These are phyloP conservation scores for Blastocystis hominis DNA, from an alignment of 352 stramenopile species.

Conservation along the genomic window DNA sequence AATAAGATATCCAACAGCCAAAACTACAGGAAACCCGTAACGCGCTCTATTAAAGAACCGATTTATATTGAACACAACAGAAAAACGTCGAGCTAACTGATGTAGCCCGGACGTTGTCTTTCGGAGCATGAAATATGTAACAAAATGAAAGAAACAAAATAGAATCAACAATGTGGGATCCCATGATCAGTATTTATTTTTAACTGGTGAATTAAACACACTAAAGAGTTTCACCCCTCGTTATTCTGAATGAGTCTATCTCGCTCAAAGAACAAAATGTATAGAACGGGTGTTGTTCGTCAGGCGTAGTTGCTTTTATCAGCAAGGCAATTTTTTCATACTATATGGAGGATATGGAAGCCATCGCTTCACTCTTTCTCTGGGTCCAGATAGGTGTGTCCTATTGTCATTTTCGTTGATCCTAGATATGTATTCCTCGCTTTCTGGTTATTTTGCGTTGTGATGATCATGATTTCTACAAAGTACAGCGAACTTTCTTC, in stretches of 20 bases:
- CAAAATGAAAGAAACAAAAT: too few relatives aligned
- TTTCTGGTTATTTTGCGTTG: background rate
- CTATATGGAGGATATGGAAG: background rate
- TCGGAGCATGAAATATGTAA: too few relatives aligned
- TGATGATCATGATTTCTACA: background rate
- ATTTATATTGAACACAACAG: background rate
- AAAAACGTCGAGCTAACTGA: background rate
- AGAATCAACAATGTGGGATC: background rate
- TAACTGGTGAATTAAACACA: background rate
- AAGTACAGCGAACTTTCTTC: background rate
- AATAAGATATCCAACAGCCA: background rate
- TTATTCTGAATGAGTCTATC: background rate
- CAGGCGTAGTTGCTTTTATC: background rate
- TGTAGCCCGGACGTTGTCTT: background rate
- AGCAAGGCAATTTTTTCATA: background rate
- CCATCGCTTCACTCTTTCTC: background rate
- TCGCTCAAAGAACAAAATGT: background rate
- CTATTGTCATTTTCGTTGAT: background rate
- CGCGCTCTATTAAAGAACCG: background rate
- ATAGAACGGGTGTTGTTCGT: too few relatives aligned
- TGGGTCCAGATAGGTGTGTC: background rate
- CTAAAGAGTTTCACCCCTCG: background rate
- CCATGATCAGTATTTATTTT: background rate
- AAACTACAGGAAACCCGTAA: background rate
- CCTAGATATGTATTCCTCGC: background rate